Base-by-base conservation (phyloP, 257 asterid species). In the Solanum ahanhuiri region DNA sequence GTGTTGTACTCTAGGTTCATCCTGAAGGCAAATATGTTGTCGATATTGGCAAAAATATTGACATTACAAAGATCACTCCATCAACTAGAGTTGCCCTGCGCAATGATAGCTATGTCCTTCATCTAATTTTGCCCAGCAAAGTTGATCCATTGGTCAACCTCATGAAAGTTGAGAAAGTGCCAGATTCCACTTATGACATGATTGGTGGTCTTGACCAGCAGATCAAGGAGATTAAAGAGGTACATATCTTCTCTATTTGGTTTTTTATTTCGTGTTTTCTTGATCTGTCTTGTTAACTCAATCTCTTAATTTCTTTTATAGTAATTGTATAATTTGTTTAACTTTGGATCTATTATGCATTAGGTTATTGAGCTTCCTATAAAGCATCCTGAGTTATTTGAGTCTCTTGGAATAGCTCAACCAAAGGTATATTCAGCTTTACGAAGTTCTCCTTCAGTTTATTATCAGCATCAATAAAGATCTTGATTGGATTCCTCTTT, bases 141-240 rank as follows among this genome's bases (percentile, higher is more conserved):
- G 98, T 95, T 85, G 98, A 96, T 93, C 98, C 98, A 0, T 87
- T 94, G 90, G 98, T 96, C 91, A 96, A 96, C 88, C 98, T 96
- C 54, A 95, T 96, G 99, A 94, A 96, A 92, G 99, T 96, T 79
- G 99, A 96, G 82, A 96, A 96, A 88, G 99, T 96, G 83, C 98
- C 98, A 1, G 98, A 96, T 88, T 96, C 98, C 87, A 95, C 99
- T 28, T 96, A 95, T 90, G 98, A 95, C 93, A 96, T 96, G 99
- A 96, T 96, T 91, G 99, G 99, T 90, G 98, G 98, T 66, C 98
- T 96, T 73, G 99, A 96, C 89, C 98, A 94, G 92, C 98, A 96
- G 91, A 96, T 96, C 85, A 96, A 95, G 85, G 99, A 96, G 93
- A 96, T 96, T 30, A 93, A 95, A 88, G 99, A 96, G 98, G 98